Evolutionary conservation across 1,284 basidiomycete species (phyloP).

Genomic region (Earliella scabrosa): DNA sequence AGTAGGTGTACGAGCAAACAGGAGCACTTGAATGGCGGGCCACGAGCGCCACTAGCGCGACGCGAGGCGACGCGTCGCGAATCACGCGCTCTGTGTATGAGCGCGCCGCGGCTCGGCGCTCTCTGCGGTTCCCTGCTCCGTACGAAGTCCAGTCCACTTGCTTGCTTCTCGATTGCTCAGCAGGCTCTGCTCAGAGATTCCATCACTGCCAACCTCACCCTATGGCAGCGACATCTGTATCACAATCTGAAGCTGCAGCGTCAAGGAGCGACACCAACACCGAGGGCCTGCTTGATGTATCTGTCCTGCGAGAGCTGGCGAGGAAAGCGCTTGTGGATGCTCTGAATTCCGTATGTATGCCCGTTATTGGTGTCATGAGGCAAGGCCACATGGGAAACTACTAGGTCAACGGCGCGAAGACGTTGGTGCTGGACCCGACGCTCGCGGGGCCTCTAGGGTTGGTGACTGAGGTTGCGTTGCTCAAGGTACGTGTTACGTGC

Average conservation of each 20-base stretch:
- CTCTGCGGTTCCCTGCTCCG: background rate
- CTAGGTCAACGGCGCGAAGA: constrained; percentile 93
- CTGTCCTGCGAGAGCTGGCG: constrained; percentile 75
- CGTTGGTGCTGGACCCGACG: constrained; percentile 88
- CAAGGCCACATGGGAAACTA: background rate
- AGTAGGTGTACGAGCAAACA: too few species aligned
- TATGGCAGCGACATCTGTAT: constrained; percentile 34
- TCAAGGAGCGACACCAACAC: constrained; percentile 28
- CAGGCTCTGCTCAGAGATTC: background rate
- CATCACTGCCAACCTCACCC: background rate
- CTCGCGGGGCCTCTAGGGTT: constrained; percentile 93
- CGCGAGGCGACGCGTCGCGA: too few species aligned
- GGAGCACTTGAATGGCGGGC: too few species aligned
- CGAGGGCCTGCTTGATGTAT: constrained; percentile 65
- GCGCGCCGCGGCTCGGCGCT: too few species aligned
- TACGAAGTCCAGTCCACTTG: background rate
- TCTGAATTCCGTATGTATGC: constrained; percentile 69
- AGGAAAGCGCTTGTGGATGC: constrained; percentile 80
- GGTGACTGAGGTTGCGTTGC: constrained; percentile 87
- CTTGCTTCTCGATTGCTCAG: background rate
- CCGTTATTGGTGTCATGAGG: constrained; percentile 27
- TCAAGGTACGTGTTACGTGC: constrained; percentile 70
- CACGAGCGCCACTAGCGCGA: too few species aligned
- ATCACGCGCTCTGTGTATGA: too few species aligned
- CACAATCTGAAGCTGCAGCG: constrained; percentile 29